phyloP scores from a whole-genome alignment of 371 early-diverging fungal genomes.

The Mucor indicus region DNA sequence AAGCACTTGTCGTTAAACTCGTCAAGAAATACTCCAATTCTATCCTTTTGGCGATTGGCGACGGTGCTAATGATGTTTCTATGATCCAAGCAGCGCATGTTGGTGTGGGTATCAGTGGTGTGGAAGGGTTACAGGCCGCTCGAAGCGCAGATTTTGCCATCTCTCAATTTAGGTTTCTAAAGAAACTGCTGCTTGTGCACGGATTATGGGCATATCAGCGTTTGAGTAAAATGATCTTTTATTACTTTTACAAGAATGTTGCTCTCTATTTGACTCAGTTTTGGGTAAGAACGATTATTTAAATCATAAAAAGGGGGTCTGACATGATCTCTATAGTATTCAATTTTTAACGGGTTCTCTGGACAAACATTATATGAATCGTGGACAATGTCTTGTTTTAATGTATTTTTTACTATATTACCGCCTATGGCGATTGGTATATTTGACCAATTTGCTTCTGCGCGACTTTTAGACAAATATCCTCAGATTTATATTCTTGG shows the following conservation, averaged over 20 bases:
- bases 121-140: constrained; percentile 96
- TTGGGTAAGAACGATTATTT: constrained; percentile 57
- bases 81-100: constrained; percentile 98
- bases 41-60: constrained; percentile 89
- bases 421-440: constrained; percentile 90
- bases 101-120: constrained; percentile 95
- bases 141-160: constrained; percentile 96
- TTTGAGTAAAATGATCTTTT: constrained; percentile 82
- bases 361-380: constrained; percentile 92
- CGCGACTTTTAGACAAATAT: constrained; percentile 90
- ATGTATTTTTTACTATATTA: constrained; percentile 84
- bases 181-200: constrained; percentile 86
- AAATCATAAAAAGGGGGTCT: background rate
- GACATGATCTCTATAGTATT: constrained; percentile 44
- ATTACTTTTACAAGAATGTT: constrained; percentile 95
- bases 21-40: constrained; percentile 77
- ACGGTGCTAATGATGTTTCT: constrained; percentile 98
- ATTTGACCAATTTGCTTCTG: constrained; percentile 89
- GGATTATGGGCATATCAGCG: constrained; percentile 93
- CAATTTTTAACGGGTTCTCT: constrained; percentile 85
- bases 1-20: constrained; percentile 86
- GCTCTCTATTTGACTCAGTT: constrained; percentile 95
- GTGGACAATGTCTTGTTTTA: constrained; percentile 89
- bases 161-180: constrained; percentile 87
- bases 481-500: constrained; percentile 95